A percentile compares a stretch with the other conserved stretches of the same genome.
phyloP scores from a whole-genome alignment of 2,329 filamentous ascomycete species.

The Cercospora janseana region DNA sequence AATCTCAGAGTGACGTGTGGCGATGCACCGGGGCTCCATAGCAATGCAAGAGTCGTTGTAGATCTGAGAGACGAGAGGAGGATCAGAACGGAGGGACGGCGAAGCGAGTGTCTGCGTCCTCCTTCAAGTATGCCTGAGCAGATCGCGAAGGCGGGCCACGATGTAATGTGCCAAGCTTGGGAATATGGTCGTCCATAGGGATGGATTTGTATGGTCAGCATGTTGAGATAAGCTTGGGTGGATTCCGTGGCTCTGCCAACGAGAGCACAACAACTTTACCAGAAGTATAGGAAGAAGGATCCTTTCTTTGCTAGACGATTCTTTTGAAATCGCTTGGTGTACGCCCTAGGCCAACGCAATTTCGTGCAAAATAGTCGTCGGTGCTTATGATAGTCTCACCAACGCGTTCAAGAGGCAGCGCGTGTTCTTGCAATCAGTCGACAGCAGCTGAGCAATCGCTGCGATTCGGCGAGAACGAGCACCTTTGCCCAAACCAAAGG shows the following conservation, averaged over 20 bases:
- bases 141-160: neutral
- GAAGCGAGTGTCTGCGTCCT: neutral
- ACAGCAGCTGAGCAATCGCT: too few species aligned
- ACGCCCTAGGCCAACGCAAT: too few species aligned
- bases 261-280: neutral
- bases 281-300: too few species aligned
- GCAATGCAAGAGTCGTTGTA: neutral
- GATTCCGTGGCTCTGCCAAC: constrained; percentile 1
- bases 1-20: neutral
- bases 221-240: constrained; percentile 2
- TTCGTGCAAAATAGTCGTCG: too few species aligned
- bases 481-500: too few species aligned
- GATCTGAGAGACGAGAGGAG: too few species aligned
- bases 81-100: neutral
- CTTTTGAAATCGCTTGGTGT: too few species aligned
- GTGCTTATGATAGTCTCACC: too few species aligned
- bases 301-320: too few species aligned
- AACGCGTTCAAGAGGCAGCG: too few species aligned
- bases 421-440: too few species aligned
- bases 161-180: neutral
- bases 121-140: neutral
- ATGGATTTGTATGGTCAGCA: constrained; percentile 6
- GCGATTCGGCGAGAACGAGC: too few species aligned
- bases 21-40: constrained; percentile 4
- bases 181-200: constrained; percentile 6